Evolutionary conservation across 257 asterid species (phyloP).

Genomic region (Capsicum rhomboideum): DNA sequence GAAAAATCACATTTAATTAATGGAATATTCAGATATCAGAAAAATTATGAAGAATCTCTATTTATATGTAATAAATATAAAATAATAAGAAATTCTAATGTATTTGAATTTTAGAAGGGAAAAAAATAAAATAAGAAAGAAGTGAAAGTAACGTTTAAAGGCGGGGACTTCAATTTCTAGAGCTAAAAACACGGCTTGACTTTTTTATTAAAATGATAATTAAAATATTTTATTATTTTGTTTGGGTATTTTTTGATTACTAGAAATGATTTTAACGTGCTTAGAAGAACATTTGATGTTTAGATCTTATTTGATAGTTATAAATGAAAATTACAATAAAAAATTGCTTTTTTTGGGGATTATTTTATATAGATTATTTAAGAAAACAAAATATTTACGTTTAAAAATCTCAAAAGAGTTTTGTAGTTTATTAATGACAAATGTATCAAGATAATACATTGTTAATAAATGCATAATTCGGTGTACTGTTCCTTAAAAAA

Average conservation of each 20-base stretch:
- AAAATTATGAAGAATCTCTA: neutral
- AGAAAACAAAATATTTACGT: no score
- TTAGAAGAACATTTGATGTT: neutral
- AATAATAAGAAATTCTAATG: neutral
- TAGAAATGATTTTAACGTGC: no score
- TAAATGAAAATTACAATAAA: neutral
- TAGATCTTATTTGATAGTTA: neutral
- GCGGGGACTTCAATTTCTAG: neutral
- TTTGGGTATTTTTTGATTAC: no score
- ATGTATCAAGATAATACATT: neutral
- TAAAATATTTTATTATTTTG: neutral
- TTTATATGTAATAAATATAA: neutral
- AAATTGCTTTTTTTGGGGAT: no score
- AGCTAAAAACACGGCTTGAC: neutral
- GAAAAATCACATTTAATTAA: neutral
- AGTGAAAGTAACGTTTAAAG: neutral
- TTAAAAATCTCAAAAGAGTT: no score
- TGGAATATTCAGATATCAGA: neutral
- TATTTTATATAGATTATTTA: no score
- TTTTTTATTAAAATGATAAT: neutral
- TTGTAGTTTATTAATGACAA: no score
- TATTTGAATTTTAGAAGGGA: neutral
- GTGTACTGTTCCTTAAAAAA: no score
- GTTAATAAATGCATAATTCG: neutral
- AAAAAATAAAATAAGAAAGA: neutral